Conservation (phyloP, 192 early-diverging fungal species). For the Geosiphon pyriformis region DNA sequence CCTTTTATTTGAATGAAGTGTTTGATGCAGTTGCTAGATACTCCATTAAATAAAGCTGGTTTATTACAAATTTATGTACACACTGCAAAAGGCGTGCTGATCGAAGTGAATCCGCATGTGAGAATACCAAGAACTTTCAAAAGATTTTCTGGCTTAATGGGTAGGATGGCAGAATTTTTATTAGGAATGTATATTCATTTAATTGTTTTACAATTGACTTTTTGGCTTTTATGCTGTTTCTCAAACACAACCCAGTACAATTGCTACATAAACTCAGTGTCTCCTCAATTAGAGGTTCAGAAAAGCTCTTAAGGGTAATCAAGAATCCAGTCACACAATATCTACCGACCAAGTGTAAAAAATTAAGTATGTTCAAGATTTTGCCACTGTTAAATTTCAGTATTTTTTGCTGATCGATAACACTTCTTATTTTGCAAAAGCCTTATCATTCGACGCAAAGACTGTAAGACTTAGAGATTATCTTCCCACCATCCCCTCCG, state of each 20-base stretch:
- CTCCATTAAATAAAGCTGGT: conserved; percentile 97
- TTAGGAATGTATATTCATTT: no score
- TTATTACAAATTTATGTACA: conserved; percentile 97
- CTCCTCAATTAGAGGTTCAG: conserved; percentile 82
- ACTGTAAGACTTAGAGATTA: conserved; percentile 80
- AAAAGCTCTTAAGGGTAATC: conserved; percentile 94
- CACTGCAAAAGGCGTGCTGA: conserved; percentile 89
- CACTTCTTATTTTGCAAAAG: conserved; percentile 31
- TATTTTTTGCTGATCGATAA: no score
- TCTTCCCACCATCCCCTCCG: conserved; percentile 68
- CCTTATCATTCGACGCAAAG: conserved; percentile 83
- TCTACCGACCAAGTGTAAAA: conserved; percentile 80
- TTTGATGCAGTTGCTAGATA: conserved; percentile 91
- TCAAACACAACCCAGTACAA: conserved; percentile 78
- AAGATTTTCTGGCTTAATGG: conserved; percentile 97
- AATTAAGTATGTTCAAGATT: conserved; percentile 71
- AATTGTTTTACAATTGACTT: no score
- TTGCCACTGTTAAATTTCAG: no score
- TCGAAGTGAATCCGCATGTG: conserved; percentile 97
- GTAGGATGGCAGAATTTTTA: conserved; percentile 38
- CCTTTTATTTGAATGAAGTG: conserved; percentile 50
- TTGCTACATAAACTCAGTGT: conserved; percentile 96
- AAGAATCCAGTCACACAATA: conserved; percentile 98
- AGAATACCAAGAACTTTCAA: conserved; percentile 99
- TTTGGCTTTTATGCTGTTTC: no score